A percentile compares a stretch with the other conserved stretches of the same genome.
phyloP scores from a whole-genome alignment of 1,284 basidiomycete species.

The Trichosporon asahii region DNA sequence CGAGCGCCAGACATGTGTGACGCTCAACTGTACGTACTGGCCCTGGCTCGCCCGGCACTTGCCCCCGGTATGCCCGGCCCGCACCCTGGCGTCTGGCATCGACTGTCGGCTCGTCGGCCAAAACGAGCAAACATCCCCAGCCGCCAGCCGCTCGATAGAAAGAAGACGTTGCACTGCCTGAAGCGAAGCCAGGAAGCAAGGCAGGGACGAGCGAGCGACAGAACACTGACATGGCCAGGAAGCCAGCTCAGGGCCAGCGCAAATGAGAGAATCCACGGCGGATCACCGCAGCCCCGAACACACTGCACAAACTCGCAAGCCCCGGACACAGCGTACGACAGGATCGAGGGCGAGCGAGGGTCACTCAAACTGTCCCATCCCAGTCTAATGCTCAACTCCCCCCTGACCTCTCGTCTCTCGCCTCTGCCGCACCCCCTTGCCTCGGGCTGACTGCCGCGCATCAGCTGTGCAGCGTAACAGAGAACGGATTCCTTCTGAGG shows the following conservation, averaged over 20 bases:
- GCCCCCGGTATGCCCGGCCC: not conserved
- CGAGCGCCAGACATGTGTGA: not conserved
- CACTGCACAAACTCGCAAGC: too few relatives aligned
- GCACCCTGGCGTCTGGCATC: not conserved
- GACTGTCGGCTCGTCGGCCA: not conserved
- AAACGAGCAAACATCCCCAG: not conserved
- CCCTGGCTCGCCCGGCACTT: not conserved
- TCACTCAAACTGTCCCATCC: not conserved
- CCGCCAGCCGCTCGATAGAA: not conserved
- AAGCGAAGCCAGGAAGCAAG: not conserved
- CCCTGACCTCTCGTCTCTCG: not conserved
- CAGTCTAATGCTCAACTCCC: not conserved
- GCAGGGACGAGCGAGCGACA: not conserved
- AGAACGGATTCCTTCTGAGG: not conserved
- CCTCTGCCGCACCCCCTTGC: not conserved
- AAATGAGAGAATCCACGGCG: not conserved
- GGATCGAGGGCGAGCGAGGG: not conserved
- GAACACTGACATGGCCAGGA: not conserved
- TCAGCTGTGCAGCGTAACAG: not conserved
- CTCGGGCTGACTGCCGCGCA: not conserved
- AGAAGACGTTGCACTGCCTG: not conserved
- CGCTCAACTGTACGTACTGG: not conserved
- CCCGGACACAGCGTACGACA: not conserved
- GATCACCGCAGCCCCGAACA: constrained; percentile 1
- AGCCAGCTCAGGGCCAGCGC: not conserved